Evolutionary conservation across 345 rosid species (phyloP).

Genomic region (Physaria fendleri): DNA sequence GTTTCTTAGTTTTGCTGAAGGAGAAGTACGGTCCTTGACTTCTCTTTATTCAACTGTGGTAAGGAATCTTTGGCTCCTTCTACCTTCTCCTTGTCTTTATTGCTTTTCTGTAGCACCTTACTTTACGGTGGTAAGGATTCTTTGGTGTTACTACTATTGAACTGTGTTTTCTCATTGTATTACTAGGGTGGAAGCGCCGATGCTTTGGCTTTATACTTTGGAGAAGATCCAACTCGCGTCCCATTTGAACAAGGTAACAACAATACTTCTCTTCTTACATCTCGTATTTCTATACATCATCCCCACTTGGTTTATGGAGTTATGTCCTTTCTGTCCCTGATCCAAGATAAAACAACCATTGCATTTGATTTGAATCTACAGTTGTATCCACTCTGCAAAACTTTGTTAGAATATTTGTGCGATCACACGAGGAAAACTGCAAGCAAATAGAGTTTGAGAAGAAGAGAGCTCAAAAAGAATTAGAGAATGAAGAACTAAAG

Average conservation of each 20-base stretch:
- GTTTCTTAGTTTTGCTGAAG: conserved; percentile 67
- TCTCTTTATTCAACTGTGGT: conserved; percentile 68
- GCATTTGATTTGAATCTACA: conserved; percentile 25
- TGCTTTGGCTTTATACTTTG: conserved; percentile 74
- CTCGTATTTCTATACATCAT: not conserved
- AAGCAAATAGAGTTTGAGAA: conserved; percentile 61
- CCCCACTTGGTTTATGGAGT: not conserved
- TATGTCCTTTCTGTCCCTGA: not conserved
- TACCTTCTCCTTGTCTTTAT: conserved; percentile 5
- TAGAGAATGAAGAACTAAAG: conserved; percentile 42
- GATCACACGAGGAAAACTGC: conserved; percentile 71
- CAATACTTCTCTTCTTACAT: not conserved
- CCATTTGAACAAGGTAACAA: conserved; percentile 79
- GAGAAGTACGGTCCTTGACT: conserved; percentile 65
- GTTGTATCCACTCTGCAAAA: conserved; percentile 77
- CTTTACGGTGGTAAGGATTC: too few species aligned
- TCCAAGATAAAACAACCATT: conserved; percentile 1
- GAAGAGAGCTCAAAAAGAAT: conserved; percentile 48
- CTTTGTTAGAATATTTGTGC: conserved; percentile 66
- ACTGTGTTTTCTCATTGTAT: too few species aligned
- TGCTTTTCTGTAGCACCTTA: conserved; percentile 1
- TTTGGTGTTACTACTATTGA: too few species aligned
- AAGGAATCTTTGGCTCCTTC: too few species aligned
- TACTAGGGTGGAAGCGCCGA: conserved; percentile 79
- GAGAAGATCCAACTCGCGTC: conserved; percentile 87